These are phyloP conservation scores for Aulographum hederae DNA, from an alignment of 2,329 filamentous ascomycete species.

Conservation along the genomic window DNA sequence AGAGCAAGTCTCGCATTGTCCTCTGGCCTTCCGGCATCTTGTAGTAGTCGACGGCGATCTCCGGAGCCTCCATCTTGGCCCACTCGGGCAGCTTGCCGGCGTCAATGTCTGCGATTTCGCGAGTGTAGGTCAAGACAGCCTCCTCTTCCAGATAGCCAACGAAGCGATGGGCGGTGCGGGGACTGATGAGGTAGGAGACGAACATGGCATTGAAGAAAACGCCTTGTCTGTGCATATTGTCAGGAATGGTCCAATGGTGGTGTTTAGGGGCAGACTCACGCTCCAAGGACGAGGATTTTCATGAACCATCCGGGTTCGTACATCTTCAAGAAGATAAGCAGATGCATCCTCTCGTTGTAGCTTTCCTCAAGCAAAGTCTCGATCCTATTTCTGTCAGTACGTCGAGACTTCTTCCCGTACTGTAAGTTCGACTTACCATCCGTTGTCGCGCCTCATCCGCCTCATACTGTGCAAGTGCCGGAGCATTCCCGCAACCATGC, in stretches of 20 bases:
- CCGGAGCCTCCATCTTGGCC: conserved; percentile 60
- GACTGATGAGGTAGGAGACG: conserved; percentile 69
- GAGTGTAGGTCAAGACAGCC: conserved; percentile 86
- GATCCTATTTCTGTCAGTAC: conserved; percentile 38
- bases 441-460: conserved; percentile 76
- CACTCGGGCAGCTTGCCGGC: conserved; percentile 68
- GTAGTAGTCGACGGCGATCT: conserved; percentile 87
- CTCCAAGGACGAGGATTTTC: conserved; percentile 77
- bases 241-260: no score
- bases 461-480: conserved; percentile 72
- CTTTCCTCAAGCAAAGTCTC: conserved; percentile 79
- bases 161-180: conserved; percentile 81
- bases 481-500: conserved; percentile 93
- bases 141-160: conserved; percentile 96
- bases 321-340: conserved; percentile 85
- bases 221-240: no score
- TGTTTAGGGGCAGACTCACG: no score
- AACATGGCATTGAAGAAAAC: conserved; percentile 96
- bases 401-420: neutral
- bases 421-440: conserved; percentile 12
- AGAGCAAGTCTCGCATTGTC: conserved; percentile 69
- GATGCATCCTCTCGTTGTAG: conserved; percentile 88
- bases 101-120: conserved; percentile 75
- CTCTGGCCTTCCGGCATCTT: conserved; percentile 71
- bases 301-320: conserved; percentile 67